Base-by-base conservation (phyloP, 306 rosid species). In the Sophora flavescens region DNA sequence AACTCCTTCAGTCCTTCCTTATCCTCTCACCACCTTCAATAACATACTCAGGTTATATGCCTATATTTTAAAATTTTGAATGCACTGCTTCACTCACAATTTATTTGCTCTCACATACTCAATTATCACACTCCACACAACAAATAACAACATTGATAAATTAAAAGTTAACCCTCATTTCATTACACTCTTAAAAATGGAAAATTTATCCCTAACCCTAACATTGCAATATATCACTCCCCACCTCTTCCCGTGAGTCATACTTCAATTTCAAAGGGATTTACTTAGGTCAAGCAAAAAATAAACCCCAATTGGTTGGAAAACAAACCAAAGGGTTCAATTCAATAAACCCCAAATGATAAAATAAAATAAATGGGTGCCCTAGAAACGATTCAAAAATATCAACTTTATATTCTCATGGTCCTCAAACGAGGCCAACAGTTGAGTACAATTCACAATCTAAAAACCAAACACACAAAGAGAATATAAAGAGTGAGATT, bases 371-470 rank as follows among this genome's bases (percentile, higher is more conserved):
- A n/a, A 60, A 14, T 9, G 26, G 44, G 17, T 9, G 0, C 1
- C 14, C n/a, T 0, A 70, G 1, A 39, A 56, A 12, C 51, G 42
- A 51, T 6, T 32, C 32, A 32, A 57, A 57, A 66, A 53, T 77
- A 77, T 57, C 75, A 57, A 77, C 58, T 18, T 68, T 13, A 18
- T 76, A 51, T 47, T 35, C 30, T 6, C 2, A 9, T 18, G 63
- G 0, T 58, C 53, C 30, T 58, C 50, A 39, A 22, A 22, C 22
- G 22, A 22, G 1, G 22, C 0, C 22, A 22, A 22, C 22, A 22
- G 22, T 0, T 22, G 22, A 22, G 22, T 22, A 22, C 22, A 22
- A 22, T 48, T 50, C n/a, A 50, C 10, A 15, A 68, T 68, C 39
- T 33, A 68, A 68, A 17, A 26, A 47, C 63, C 54, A 61, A 14